Percentiles rank a stretch among this genome's conserved stretches.
Conservation (phyloP, 257 asterid genomes). For the Buddleja alternifolia region DNA sequence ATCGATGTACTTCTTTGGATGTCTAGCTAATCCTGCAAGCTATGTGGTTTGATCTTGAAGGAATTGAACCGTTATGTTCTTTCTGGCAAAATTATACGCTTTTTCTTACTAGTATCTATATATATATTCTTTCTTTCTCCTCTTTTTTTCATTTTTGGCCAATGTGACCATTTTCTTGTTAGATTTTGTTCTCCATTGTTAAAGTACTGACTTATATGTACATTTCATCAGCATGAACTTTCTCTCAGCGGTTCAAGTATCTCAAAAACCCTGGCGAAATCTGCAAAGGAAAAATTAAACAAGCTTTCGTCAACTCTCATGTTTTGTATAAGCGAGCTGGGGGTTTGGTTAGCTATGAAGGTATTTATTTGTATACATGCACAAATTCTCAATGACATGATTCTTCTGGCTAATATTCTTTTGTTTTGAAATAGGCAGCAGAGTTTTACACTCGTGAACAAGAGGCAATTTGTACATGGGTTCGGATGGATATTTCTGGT, state of each 20-base stretch:
- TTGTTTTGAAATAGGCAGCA: conserved; percentile 60
- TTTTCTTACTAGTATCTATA: neutral
- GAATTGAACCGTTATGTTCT: neutral
- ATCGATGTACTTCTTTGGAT: neutral
- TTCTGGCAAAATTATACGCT: neutral
- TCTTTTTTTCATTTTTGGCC: neutral
- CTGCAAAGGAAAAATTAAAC: conserved; percentile 48
- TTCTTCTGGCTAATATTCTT: neutral
- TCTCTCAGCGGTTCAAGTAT: conserved; percentile 32
- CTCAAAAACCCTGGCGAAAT: conserved; percentile 39
- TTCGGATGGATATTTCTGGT: conserved; percentile 41
- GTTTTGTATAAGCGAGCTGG: conserved; percentile 76
- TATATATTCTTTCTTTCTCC: too few relatives aligned
- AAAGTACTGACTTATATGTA: conserved; percentile 26
- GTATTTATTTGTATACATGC: conserved; percentile 38
- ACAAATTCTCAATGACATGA: neutral
- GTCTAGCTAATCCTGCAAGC: neutral
- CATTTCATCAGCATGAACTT: conserved; percentile 48
- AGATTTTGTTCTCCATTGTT: conserved; percentile 10
- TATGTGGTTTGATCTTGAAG: conserved; percentile 1
- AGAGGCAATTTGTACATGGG: conserved; percentile 49
- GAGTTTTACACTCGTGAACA: conserved; percentile 49
- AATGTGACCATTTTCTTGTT: neutral
- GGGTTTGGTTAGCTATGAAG: conserved; percentile 77
- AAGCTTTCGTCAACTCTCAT: conserved; percentile 40